Base-by-base conservation (phyloP, 148 eudicot species). In the Talinum fruticosum region DNA sequence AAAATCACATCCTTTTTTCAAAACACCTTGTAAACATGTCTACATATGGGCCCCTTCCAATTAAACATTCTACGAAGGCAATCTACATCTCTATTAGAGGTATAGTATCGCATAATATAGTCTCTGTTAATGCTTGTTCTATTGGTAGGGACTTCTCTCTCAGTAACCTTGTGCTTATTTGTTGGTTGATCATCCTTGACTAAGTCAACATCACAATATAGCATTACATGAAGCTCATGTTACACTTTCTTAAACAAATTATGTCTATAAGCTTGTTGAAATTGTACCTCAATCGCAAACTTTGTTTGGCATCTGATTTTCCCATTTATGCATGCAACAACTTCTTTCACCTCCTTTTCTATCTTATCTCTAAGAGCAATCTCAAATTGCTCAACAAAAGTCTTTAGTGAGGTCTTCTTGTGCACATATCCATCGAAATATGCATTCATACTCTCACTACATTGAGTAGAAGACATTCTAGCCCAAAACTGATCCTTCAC, bases 181-280 rank as follows among this genome's bases (percentile, higher is more conserved):
- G 44, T 4, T 2, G 2, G 13, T 19, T 21, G 12, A 35, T 68
- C 45, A 34, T 10, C 26, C 6, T 18, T 68, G 0, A 68, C 45
- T 19, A 68, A 19, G 36, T 68, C 33, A 19, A 19, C 71, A 15
- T 35, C 71, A 68, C 71, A 68, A 35, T 68, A 35, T 8, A 68
- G 4, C 26, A 35, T 68, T 1, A 28, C 71, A 68, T 19, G 21
- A 4, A 35, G 14, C 36, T 34, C 71, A 68, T 68, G 45, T 68
- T 68, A 45, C 26, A 68, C 71, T 68, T 68, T 68, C 12, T 34
- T 68, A 29, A 35, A 68, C 47, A 68, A 18, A 35, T 68, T 36
- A 34, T 36, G 44, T 18, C 45, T 68, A 6, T 68, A 68, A 35
- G 44, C 71, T 23, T 68, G 8, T 68, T 35, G 71, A n/a, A n/a